phyloP scores from a whole-genome alignment of 371 early-diverging fungal genomes.

The Mucor mucedo region DNA sequence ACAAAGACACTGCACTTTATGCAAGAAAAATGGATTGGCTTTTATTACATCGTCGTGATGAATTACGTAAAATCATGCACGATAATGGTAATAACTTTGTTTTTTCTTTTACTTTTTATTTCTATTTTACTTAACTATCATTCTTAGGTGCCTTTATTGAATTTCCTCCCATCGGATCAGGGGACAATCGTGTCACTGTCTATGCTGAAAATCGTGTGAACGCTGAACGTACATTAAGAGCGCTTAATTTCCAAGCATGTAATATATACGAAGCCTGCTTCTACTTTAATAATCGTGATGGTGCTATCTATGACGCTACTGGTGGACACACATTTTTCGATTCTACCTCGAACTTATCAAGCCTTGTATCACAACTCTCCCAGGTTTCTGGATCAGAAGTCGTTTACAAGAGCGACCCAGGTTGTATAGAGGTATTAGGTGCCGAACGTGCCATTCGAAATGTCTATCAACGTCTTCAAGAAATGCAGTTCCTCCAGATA shows the following conservation, averaged over 20 bases:
- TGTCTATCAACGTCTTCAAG: constrained; percentile 59
- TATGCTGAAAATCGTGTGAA: constrained; percentile 73
- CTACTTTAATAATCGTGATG: constrained; percentile 50
- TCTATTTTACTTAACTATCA: not conserved
- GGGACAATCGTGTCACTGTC: constrained; percentile 55
- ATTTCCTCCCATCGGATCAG: constrained; percentile 70
- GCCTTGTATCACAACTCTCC: constrained; percentile 53
- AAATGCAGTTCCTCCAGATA: constrained; percentile 52
- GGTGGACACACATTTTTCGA: constrained; percentile 33
- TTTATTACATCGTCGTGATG: constrained; percentile 62
- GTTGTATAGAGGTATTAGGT: constrained; percentile 68
- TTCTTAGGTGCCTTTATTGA: constrained; percentile 55
- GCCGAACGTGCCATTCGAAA: constrained; percentile 61
- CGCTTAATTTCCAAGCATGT: constrained; percentile 65
- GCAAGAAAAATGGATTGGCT: constrained; percentile 84
- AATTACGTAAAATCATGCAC: constrained; percentile 69
- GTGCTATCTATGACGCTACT: constrained; percentile 28
- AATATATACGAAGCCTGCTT: constrained; percentile 65
- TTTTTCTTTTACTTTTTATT: constrained; percentile 1
- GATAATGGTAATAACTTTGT: constrained; percentile 66
- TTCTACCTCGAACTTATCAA: constrained; percentile 40
- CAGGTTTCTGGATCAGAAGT: constrained; percentile 64
- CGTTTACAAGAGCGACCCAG: constrained; percentile 47
- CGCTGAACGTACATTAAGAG: constrained; percentile 72
- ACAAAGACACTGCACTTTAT: constrained; percentile 48